Percentiles rank a stretch among this genome's conserved stretches.
phyloP scores from a whole-genome alignment of 164 flowering plant species.

The Nymphaea thermarum region DNA sequence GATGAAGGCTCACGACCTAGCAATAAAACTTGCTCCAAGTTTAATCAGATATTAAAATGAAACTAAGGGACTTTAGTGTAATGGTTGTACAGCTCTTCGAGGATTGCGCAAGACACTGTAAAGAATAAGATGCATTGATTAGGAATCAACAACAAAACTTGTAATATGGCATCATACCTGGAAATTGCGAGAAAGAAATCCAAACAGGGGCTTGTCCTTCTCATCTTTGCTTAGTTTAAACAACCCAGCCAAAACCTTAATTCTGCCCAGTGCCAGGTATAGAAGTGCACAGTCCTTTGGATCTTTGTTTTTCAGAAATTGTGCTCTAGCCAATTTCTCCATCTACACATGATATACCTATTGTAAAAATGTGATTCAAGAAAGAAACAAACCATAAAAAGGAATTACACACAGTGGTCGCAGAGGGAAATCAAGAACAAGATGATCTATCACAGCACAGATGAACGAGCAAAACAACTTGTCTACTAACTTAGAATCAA shows the following conservation, averaged over 20 bases:
- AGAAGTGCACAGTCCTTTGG: constrained; percentile 92
- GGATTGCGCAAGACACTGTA: too few species aligned
- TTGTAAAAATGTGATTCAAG: constrained; percentile 8
- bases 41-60: too few species aligned
- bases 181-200: constrained; percentile 89
- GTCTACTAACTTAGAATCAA: too few species aligned
- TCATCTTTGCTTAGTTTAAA: constrained; percentile 92
- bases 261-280: constrained; percentile 77
- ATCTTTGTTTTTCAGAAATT: constrained; percentile 74
- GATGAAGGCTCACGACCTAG: too few species aligned
- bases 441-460: not conserved
- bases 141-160: too few species aligned
- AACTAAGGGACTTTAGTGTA: too few species aligned
- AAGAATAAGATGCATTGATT: too few species aligned
- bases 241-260: constrained; percentile 90
- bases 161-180: constrained; percentile 41
- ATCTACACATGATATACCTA: constrained; percentile 38
- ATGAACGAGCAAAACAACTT: too few species aligned
- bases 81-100: too few species aligned
- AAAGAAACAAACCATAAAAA: not conserved
- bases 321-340: constrained; percentile 91
- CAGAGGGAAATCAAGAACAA: not conserved
- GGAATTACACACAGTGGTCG: not conserved
- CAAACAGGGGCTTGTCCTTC: constrained; percentile 91
- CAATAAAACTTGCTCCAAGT: too few species aligned